Conservation (phyloP, 1,284 basidiomycete species). For the Ganoderma sinense region DNA sequence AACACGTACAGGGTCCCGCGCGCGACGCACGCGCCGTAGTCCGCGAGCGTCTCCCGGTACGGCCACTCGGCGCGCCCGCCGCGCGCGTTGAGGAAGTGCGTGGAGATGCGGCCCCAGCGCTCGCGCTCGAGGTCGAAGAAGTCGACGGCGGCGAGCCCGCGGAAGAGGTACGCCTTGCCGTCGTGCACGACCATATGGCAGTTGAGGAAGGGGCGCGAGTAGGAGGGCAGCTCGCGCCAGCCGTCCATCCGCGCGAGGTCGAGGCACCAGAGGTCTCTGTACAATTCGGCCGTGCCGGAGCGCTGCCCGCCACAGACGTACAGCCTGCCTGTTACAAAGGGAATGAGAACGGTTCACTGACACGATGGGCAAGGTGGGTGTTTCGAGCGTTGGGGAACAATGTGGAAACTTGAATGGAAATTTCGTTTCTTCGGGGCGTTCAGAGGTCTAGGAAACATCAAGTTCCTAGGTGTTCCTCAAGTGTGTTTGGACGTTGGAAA, state of each 20-base stretch:
- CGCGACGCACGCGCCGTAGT: slow-evolving; percentile 40
- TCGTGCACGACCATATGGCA: slow-evolving; percentile 41
- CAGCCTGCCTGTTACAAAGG: slow-evolving; percentile 40
- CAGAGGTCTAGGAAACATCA: too few relatives aligned
- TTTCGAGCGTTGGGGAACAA: too few relatives aligned
- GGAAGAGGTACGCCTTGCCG: slow-evolving; percentile 45
- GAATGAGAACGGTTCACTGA: too few relatives aligned
- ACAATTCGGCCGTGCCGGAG: slow-evolving; percentile 36
- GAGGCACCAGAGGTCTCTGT: slow-evolving; percentile 44
- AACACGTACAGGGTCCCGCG: slow-evolving; percentile 39
- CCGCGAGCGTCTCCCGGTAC: slow-evolving; percentile 29
- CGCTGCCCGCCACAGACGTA: slow-evolving; percentile 45
- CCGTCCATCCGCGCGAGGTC: slow-evolving; percentile 39
- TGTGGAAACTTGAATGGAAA: too few relatives aligned
- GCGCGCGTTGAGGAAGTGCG: slow-evolving; percentile 33
- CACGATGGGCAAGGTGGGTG: too few relatives aligned
- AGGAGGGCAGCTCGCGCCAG: slow-evolving; percentile 43
- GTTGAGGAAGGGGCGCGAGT: slow-evolving; percentile 30
- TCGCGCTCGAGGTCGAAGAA: slow-evolving; percentile 44
- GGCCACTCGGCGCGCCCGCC: slow-evolving; percentile 38
- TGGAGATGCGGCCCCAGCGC: slow-evolving; percentile 40
- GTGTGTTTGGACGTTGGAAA: too few relatives aligned
- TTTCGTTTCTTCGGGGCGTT: too few relatives aligned
- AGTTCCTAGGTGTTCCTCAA: too few relatives aligned
- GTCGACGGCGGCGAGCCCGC: slow-evolving; percentile 36